These are phyloP conservation scores for Penicillium crystallinum DNA, from an alignment of 495 filamentous ascomycete species.

Conservation along the genomic window DNA sequence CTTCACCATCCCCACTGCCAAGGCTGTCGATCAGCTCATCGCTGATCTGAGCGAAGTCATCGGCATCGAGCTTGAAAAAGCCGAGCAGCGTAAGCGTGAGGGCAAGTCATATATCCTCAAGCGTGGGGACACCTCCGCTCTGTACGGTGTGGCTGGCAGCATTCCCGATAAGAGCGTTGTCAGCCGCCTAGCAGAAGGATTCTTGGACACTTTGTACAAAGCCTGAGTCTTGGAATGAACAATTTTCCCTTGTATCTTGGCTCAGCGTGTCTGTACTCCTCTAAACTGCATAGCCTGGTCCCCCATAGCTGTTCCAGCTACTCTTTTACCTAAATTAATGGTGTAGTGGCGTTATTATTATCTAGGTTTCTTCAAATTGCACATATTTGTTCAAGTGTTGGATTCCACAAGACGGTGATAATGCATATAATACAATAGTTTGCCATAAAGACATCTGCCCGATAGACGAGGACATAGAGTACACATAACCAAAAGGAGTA, in stretches of 20 bases:
- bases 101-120: slow-evolving; percentile 47
- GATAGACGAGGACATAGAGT: slow-evolving; percentile 18
- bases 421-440: slow-evolving; percentile 34
- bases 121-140: slow-evolving; percentile 68
- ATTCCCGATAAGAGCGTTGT: slow-evolving; percentile 94
- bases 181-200: slow-evolving; percentile 81
- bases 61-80: slow-evolving; percentile 66
- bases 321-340: not conserved
- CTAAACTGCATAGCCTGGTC: slow-evolving; percentile 6
- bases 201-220: slow-evolving; percentile 95
- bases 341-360: slow-evolving; percentile 6
- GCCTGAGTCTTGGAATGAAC: slow-evolving; percentile 45
- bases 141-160: slow-evolving; percentile 94
- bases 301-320: not conserved
- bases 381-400: slow-evolving; percentile 17
- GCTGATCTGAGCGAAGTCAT: slow-evolving; percentile 73
- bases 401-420: not conserved
- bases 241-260: slow-evolving; percentile 1
- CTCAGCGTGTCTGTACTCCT: slow-evolving; percentile 10
- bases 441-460: not conserved
- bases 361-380: slow-evolving; percentile 18
- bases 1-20: slow-evolving; percentile 85
- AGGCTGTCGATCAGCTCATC: slow-evolving; percentile 70
- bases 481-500: slow-evolving; percentile 25
- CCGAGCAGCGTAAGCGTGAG: slow-evolving; percentile 70